A percentile compares a stretch with the other conserved stretches of the same genome.
Evolutionary conservation across 23 red algal genomes (phyloP).

Genomic region (Pyropia haitanensis): DNA sequence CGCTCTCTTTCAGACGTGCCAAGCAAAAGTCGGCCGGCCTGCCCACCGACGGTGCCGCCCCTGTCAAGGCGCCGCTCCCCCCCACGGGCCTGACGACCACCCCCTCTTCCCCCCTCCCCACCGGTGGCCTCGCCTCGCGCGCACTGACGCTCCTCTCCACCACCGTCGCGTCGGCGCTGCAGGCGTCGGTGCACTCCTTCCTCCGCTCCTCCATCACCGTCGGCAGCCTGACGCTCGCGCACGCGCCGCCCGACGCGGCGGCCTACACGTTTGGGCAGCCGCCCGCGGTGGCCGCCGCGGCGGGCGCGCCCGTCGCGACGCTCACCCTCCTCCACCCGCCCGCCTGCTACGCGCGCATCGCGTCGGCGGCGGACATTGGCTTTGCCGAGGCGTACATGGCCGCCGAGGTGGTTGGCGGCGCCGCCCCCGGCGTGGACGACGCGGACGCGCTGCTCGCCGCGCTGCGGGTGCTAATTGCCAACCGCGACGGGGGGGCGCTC

Average conservation of each 20-base stretch:
- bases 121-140: neutral
- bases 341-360: slow-evolving; percentile 60
- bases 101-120: neutral
- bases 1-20: too few species aligned
- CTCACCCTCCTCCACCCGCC: slow-evolving; percentile 10
- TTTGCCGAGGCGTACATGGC: slow-evolving; percentile 87
- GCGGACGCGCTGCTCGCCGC: slow-evolving; percentile 29
- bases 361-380: slow-evolving; percentile 73
- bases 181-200: slow-evolving; percentile 26
- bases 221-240: slow-evolving; percentile 10
- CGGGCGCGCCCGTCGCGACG: slow-evolving; percentile 5
- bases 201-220: slow-evolving; percentile 7
- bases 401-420: slow-evolving; percentile 26
- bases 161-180: neutral
- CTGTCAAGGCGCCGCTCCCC: too few species aligned
- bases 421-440: slow-evolving; percentile 1
- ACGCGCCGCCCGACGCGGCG: neutral
- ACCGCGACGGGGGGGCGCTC: slow-evolving; percentile 40
- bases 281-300: neutral
- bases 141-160: neutral
- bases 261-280: slow-evolving; percentile 22
- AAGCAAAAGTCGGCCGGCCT: too few species aligned
- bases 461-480: slow-evolving; percentile 69
- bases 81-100: neutral
- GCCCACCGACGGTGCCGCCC: too few species aligned